These are phyloP conservation scores for Leccinum variicolor DNA, from an alignment of 768 basidiomycete species.

Conservation along the genomic window DNA sequence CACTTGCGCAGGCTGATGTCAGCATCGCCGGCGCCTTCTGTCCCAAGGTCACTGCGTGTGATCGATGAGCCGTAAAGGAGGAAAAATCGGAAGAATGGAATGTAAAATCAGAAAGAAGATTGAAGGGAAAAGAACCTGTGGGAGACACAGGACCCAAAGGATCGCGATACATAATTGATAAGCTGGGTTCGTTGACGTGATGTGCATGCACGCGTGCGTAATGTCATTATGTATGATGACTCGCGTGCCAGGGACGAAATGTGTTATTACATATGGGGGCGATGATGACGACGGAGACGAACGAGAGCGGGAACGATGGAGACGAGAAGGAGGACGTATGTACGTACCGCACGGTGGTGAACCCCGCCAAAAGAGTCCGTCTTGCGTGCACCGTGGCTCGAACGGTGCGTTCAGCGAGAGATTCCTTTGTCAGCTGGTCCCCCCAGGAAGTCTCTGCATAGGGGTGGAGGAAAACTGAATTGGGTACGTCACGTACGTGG, in stretches of 20 bases:
- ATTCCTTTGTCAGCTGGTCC: conserved; percentile 59
- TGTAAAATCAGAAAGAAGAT: neutral
- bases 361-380: conserved; percentile 57
- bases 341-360: conserved; percentile 55
- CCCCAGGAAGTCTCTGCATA: conserved; percentile 60
- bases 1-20: conserved; percentile 58
- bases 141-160: neutral
- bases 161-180: neutral
- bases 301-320: neutral
- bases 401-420: conserved; percentile 54
- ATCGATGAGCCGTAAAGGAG: neutral
- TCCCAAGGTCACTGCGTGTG: conserved; percentile 56
- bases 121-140: neutral
- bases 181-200: neutral
- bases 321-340: neutral
- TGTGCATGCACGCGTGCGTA: neutral
- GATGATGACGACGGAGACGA: neutral
- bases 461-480: conserved; percentile 53
- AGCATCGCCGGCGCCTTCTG: conserved; percentile 62
- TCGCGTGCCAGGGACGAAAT: neutral
- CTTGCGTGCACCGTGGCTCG: conserved; percentile 59
- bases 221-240: neutral
- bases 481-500: neutral
- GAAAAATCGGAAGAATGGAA: neutral
- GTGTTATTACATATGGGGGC: neutral